Conservation (phyloP, 371 early-diverging fungal species). For the Apophysomyces elegans region DNA sequence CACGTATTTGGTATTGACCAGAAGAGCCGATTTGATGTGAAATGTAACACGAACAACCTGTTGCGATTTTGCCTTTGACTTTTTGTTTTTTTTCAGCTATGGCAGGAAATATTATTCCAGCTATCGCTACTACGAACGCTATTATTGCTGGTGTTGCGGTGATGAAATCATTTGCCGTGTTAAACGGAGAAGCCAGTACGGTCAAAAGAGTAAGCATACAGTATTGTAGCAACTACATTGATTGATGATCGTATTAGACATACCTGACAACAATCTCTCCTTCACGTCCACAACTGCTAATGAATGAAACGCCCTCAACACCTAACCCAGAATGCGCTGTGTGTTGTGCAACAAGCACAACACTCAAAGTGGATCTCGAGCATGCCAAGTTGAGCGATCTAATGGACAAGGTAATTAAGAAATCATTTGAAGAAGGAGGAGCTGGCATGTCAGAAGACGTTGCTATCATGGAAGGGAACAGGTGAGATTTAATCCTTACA, state of each 20-base stretch:
- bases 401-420: slow-evolving; percentile 43
- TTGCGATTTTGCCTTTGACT: neutral
- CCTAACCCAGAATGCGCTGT: slow-evolving; percentile 68
- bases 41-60: slow-evolving; percentile 58
- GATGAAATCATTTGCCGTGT: slow-evolving; percentile 80
- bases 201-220: slow-evolving; percentile 55
- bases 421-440: slow-evolving; percentile 44
- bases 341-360: slow-evolving; percentile 54
- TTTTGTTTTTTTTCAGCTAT: slow-evolving; percentile 67
- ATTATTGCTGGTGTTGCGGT: slow-evolving; percentile 97
- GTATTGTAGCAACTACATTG: neutral
- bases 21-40: slow-evolving; percentile 86
- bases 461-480: slow-evolving; percentile 56
- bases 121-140: slow-evolving; percentile 99
- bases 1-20: slow-evolving; percentile 77
- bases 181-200: slow-evolving; percentile 55
- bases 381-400: slow-evolving; percentile 57
- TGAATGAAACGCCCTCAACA: slow-evolving; percentile 51
- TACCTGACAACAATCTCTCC: slow-evolving; percentile 59
- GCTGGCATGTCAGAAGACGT: slow-evolving; percentile 56
- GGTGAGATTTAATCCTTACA: slow-evolving; percentile 38
- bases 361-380: slow-evolving; percentile 48
- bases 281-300: slow-evolving; percentile 46
- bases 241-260: slow-evolving; percentile 34
- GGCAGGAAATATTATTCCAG: slow-evolving; percentile 99